These are phyloP conservation scores for Penicillium subrubescens DNA, from an alignment of 495 filamentous ascomycete species.

Conservation along the genomic window DNA sequence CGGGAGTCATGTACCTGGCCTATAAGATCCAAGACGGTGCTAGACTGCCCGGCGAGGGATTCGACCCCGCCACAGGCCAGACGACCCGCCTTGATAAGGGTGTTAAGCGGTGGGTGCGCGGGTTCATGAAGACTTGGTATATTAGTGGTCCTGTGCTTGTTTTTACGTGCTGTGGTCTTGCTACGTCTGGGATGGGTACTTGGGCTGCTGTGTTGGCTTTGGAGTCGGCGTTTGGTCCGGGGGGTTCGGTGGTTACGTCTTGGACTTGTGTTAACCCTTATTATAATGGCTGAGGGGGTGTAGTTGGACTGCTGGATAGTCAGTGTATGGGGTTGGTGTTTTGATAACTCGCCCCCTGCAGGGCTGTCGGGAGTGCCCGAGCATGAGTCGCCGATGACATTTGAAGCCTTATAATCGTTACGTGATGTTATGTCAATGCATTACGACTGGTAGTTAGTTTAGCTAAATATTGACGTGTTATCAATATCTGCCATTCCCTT, in stretches of 20 bases:
- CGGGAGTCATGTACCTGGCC: slow-evolving; percentile 43
- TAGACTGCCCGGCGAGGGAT: slow-evolving; percentile 42
- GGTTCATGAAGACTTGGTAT: slow-evolving; percentile 26
- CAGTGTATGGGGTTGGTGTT: neutral
- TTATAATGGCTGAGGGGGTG: neutral
- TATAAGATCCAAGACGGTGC: slow-evolving; percentile 45
- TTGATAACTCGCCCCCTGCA: no score
- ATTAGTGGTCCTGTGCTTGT: slow-evolving; percentile 24
- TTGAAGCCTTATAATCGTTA: neutral
- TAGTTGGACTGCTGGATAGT: neutral
- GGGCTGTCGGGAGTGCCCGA: no score
- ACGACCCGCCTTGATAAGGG: slow-evolving; percentile 39
- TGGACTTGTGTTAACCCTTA: slow-evolving; percentile 21
- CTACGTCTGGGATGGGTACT: slow-evolving; percentile 34
- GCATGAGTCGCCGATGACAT: neutral
- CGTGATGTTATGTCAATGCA: neutral
- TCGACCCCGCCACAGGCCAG: slow-evolving; percentile 47
- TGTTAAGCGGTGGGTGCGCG: slow-evolving; percentile 40
- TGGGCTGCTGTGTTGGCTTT: slow-evolving; percentile 36
- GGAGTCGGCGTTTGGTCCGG: slow-evolving; percentile 30
- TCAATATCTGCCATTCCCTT: neutral
- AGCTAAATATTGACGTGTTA: neutral
- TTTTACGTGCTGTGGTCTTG: slow-evolving; percentile 28
- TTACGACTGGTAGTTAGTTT: neutral
- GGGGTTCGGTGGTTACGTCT: slow-evolving; percentile 17